phyloP scores from a whole-genome alignment of 768 basidiomycete genomes.

The Amanita polypyramis region DNA sequence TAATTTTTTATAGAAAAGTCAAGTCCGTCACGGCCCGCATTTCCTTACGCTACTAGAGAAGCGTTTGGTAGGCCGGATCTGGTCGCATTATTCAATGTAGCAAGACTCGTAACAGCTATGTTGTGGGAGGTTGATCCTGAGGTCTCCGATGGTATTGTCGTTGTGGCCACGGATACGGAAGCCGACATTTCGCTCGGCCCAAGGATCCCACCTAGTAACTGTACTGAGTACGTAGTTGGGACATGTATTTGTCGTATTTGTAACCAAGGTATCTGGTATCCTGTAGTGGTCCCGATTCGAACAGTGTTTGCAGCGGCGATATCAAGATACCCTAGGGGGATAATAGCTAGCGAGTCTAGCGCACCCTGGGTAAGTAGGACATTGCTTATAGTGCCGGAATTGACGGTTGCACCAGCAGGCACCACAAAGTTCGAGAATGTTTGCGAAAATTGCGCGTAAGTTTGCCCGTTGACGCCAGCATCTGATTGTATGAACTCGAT shows the following conservation, averaged over 20 bases:
- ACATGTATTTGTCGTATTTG: conserved; percentile 44
- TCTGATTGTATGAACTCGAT: conserved; percentile 51
- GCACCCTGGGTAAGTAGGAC: conserved; percentile 54
- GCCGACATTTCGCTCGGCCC: background rate
- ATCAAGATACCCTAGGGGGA: conserved; percentile 45
- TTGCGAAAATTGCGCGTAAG: conserved; percentile 50
- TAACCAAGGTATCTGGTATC: conserved; percentile 59
- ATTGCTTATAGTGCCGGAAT: conserved; percentile 47
- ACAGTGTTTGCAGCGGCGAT: conserved; percentile 38
- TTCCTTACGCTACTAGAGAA: too few species aligned
- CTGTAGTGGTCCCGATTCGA: conserved; percentile 33
- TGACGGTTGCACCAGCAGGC: conserved; percentile 46
- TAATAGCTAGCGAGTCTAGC: conserved; percentile 43
- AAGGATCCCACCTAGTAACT: background rate
- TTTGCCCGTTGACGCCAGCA: conserved; percentile 35
- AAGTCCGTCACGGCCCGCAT: too few species aligned
- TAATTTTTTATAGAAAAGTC: too few species aligned
- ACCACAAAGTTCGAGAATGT: conserved; percentile 44
- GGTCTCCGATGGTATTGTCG: too few species aligned
- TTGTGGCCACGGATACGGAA: background rate
- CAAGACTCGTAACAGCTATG: too few species aligned
- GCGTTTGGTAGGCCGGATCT: too few species aligned
- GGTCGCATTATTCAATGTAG: too few species aligned
- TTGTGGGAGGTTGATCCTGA: too few species aligned
- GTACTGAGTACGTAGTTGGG: conserved; percentile 37